Conservation (phyloP, 2,329 filamentous ascomycete genomes). For the Fusarium nematophilum region DNA sequence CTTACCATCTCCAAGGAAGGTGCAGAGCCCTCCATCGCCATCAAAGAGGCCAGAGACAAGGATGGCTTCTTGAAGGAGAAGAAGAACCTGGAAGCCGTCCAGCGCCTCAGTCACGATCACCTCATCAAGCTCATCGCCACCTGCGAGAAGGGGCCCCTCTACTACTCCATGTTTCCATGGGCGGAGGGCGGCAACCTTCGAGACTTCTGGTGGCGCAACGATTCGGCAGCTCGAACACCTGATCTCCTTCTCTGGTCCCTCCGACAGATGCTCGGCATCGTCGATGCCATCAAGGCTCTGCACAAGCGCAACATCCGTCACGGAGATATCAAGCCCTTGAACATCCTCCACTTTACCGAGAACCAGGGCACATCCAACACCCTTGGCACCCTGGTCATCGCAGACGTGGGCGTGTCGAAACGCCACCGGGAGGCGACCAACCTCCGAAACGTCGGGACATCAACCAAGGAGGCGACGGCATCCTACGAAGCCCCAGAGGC, state of each 20-base stretch:
- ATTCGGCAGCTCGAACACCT: neutral
- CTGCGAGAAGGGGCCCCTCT: conserved; percentile 8
- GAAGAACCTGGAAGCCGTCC: conserved; percentile 6
- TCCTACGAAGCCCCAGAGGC: conserved; percentile 32
- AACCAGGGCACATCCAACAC: rapidly evolving
- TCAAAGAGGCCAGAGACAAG: conserved; percentile 13
- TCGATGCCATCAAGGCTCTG: conserved; percentile 12
- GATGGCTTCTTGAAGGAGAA: conserved; percentile 13
- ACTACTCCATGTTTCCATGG: conserved; percentile 33
- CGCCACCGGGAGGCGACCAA: conserved; percentile 15
- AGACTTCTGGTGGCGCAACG: conserved; percentile 16
- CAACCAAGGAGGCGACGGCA: conserved; percentile 12
- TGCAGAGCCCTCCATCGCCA: neutral
- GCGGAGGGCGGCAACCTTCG: conserved; percentile 26
- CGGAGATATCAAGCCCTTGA: conserved; percentile 35
- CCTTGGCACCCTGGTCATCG: conserved; percentile 7
- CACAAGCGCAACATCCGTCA: conserved; percentile 23
- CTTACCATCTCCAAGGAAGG: neutral
- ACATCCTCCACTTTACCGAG: conserved; percentile 27
- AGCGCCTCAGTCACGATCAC: conserved; percentile 13
- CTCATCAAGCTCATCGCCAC: conserved; percentile 21
- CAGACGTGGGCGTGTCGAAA: conserved; percentile 33
- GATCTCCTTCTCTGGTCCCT: conserved; percentile 19
- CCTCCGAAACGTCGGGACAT: conserved; percentile 16
- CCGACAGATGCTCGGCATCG: conserved; percentile 26